Evolutionary conservation across 306 rosid genomes (phyloP), one percentile per base, ranked within the genome.

Genomic region (Potentilla sterilis): DNA sequence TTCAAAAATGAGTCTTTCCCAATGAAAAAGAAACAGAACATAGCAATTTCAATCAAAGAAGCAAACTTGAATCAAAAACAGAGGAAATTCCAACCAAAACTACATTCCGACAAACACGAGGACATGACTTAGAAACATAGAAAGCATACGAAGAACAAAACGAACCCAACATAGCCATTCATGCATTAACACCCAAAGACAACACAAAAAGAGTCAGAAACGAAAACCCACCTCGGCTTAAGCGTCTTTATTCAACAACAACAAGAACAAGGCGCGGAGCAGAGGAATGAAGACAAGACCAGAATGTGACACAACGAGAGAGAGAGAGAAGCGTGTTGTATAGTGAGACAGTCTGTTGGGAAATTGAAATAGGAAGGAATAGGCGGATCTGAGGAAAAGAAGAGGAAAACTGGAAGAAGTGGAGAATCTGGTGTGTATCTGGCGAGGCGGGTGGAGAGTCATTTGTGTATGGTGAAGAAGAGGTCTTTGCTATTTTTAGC

Each of bases 401-500:
- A 40, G 16, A 43, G 59, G 46, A 14, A 15, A 49, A 43, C 48
- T 49, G 21, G 51, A 22, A 59, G 72, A 74, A 86, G 85, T 79
- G 95, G 89, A 85, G 97, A 88, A 88, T 88, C 87, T n/a, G n/a
- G n/a, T n/a, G n/a, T n/a, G n/a, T n/a, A n/a, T n/a, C n/a, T 83
- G 87, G 32, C 32, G 42, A 28, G 67, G 35, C 15, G 81, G 80
- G 85, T 44, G 89, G 77, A 32, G 73, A 52, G 22, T 28, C 66
- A 37, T 80, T 79, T 83, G 93, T 83, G 93, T 88, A 87, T 82
- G 96, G 93, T 79, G 69, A 87, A 76, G 88, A 90, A 81, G 37
- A 47, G 79, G 68, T 32, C 51, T 73, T 34, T 41, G 63, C 86
- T 70, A 67, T 61, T 59, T 68, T 43, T 54, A 70, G 84, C 75